Evolutionary conservation across 306 rosid genomes (phyloP).

Genomic region (Cicer cuneatum): DNA sequence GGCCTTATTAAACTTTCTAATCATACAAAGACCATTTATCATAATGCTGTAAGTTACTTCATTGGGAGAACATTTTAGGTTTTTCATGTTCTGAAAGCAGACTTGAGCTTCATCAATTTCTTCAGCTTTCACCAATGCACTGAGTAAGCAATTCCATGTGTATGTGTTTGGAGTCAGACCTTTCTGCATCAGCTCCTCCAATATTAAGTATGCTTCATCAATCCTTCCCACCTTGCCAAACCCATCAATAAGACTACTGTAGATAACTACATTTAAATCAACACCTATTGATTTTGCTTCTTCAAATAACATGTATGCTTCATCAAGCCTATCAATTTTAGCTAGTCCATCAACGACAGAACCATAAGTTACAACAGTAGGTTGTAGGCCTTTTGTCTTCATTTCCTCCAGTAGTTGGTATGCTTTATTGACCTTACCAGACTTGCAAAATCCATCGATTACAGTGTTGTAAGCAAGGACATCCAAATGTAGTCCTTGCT

Average conservation of each 20-base stretch:
- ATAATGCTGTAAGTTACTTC: constrained; percentile 81
- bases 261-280: constrained; percentile 76
- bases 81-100: constrained; percentile 86
- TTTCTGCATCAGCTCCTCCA: constrained; percentile 93
- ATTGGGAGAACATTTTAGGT: constrained; percentile 76
- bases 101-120: constrained; percentile 91
- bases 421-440: constrained; percentile 86
- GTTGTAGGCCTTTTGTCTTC: constrained; percentile 81
- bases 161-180: constrained; percentile 79
- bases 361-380: constrained; percentile 90
- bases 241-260: constrained; percentile 89
- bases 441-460: constrained; percentile 90
- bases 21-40: constrained; percentile 88
- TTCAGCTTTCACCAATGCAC: constrained; percentile 89
- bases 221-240: constrained; percentile 96
- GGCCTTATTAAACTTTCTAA: constrained; percentile 93
- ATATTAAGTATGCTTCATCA: constrained; percentile 86
- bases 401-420: constrained; percentile 93
- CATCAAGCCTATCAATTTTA: constrained; percentile 93
- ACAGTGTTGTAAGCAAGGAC: constrained; percentile 81
- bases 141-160: constrained; percentile 93
- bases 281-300: constrained; percentile 84
- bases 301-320: constrained; percentile 96
- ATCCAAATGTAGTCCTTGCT: constrained; percentile 81
- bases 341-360: constrained; percentile 91